These are phyloP conservation scores for Haberlea rhodopensis DNA, from an alignment of 257 asterid species.

Conservation along the genomic window DNA sequence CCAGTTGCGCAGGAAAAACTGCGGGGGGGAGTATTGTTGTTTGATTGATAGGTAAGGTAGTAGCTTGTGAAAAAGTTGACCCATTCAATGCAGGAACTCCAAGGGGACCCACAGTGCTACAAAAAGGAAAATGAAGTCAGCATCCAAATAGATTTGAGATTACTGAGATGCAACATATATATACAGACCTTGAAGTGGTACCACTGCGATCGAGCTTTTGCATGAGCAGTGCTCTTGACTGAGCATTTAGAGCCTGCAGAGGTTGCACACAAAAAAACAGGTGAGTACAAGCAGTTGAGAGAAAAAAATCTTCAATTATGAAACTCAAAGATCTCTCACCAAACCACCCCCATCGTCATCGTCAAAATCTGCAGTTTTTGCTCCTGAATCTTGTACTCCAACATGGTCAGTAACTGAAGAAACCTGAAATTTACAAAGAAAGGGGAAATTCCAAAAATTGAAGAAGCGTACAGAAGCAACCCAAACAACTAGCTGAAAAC, in stretches of 20 bases:
- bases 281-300: constrained; percentile 5
- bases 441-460: not conserved
- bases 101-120: constrained; percentile 66
- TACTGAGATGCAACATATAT: constrained; percentile 15
- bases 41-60: constrained; percentile 66
- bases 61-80: constrained; percentile 53
- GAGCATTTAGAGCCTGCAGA: constrained; percentile 86
- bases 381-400: constrained; percentile 80
- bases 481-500: constrained; percentile 6
- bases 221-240: constrained; percentile 96
- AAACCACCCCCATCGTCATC: constrained; percentile 99
- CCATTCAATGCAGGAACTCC: constrained; percentile 75
- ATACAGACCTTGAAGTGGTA: constrained; percentile 67
- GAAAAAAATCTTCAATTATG: not conserved
- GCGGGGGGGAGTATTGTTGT: constrained; percentile 45
- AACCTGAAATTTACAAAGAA: constrained; percentile 50
- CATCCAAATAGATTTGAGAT: constrained; percentile 3
- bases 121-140: constrained; percentile 21
- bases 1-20: constrained; percentile 52
- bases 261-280: constrained; percentile 7
- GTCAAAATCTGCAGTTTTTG: constrained; percentile 97
- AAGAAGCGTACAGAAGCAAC: not conserved
- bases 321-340: constrained; percentile 49
- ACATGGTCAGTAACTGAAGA: constrained; percentile 92
- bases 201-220: constrained; percentile 95